Evolutionary conservation across 2,329 filamentous ascomycete species (phyloP).

Genomic region (Penicillium crustosum): DNA sequence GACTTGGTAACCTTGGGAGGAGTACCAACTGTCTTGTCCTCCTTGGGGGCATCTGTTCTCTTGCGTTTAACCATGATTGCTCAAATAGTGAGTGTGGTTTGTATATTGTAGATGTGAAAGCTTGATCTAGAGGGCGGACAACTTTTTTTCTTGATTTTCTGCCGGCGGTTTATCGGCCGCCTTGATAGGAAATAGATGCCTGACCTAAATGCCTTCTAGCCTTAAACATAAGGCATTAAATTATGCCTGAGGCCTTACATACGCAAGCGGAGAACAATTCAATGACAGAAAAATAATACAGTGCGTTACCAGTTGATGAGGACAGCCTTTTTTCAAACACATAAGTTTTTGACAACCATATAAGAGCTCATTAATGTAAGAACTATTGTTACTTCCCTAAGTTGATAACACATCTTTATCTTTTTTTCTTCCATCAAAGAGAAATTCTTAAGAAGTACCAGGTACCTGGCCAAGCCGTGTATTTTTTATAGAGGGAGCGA

Average conservation of each 20-base stretch:
- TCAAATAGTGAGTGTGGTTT: background rate
- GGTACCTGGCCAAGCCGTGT: slow-evolving; percentile 12
- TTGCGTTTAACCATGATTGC: slow-evolving; percentile 47
- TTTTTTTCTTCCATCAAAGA: background rate
- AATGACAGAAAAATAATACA: slow-evolving; percentile 13
- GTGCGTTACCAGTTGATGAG: slow-evolving; percentile 16
- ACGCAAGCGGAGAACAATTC: slow-evolving; percentile 12
- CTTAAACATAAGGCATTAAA: slow-evolving; percentile 1
- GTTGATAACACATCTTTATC: background rate
- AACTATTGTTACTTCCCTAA: background rate
- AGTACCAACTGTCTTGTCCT: slow-evolving; percentile 22
- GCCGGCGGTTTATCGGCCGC: slow-evolving; percentile 23
- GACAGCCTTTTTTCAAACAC: background rate
- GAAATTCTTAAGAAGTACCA: slow-evolving; percentile 6
- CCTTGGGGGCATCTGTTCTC: slow-evolving; percentile 38
- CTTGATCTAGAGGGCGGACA: slow-evolving; percentile 9
- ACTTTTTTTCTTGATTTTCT: slow-evolving; percentile 25
- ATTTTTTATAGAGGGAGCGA: slow-evolving; percentile 11
- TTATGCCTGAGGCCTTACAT: slow-evolving; percentile 10
- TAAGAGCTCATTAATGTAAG: slow-evolving; percentile 1
- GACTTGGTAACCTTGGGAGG: slow-evolving; percentile 39
- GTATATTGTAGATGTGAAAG: slow-evolving; percentile 1
- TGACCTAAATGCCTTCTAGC: slow-evolving; percentile 10
- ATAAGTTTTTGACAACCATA: background rate
- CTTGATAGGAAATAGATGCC: slow-evolving; percentile 13